Evolutionary conservation across 352 stramenopile genomes (phyloP).

Genomic region (Phytopythium vexans): DNA sequence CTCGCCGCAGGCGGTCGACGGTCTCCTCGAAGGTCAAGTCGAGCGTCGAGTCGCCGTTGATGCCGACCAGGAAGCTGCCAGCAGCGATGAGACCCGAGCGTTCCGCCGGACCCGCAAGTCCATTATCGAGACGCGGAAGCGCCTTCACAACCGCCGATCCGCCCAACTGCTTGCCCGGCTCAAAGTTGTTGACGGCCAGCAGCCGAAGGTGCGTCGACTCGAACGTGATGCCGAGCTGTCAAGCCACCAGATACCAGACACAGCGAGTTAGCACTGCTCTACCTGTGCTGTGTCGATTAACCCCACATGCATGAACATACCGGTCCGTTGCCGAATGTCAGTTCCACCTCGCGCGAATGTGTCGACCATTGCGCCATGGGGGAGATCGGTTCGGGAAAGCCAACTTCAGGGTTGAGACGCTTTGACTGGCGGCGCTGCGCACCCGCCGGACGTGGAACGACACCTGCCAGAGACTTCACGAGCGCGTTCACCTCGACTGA

Average conservation of each 20-base stretch:
- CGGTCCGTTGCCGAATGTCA: conserved; percentile 66
- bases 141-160: conserved; percentile 71
- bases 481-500: conserved; percentile 42
- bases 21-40: conserved; percentile 64
- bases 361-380: neutral
- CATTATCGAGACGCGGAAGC: conserved; percentile 51
- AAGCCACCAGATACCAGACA: neutral
- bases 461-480: conserved; percentile 23
- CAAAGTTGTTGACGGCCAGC: conserved; percentile 50
- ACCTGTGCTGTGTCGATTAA: neutral
- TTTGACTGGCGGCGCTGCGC: neutral
- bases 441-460: conserved; percentile 41
- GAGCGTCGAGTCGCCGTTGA: conserved; percentile 66
- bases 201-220: conserved; percentile 70
- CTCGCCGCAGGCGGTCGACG: conserved; percentile 45
- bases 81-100: conserved; percentile 41
- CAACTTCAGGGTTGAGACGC: no score
- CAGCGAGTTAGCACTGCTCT: neutral
- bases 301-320: conserved; percentile 21
- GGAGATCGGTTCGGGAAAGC: no score
- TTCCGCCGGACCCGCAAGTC: conserved; percentile 57
- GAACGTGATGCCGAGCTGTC: conserved; percentile 74
- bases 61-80: conserved; percentile 63
- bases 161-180: conserved; percentile 27
- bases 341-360: conserved; percentile 40